Base-by-base conservation (phyloP, 169 alveolate species). In the Eimeria maxima region DNA sequence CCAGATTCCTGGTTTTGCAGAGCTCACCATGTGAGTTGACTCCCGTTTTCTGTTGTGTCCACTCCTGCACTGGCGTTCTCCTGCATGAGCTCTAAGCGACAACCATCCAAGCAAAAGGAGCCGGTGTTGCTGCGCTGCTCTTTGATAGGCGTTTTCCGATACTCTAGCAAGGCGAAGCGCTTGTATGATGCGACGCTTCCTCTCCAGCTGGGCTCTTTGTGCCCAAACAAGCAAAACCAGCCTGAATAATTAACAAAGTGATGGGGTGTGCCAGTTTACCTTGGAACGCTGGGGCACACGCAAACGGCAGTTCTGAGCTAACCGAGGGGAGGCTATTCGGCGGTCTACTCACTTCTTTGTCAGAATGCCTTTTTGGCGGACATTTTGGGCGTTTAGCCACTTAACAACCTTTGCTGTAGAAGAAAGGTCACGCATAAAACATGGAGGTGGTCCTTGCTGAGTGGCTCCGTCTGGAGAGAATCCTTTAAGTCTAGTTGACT, bases 321-420 rank as follows among this genome's bases (percentile, higher is more conserved):
- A 74, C 57, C 55, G 33, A 74, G 53, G 6, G 60, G 55, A 4
- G 38, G 8, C 20, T 10, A 42, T 24, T 42, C 42, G 38, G 55
- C 65, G 65, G 87, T 81, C 74, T 44, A 57, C 74, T 60, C 80
- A 86, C 93, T 24, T 86, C 42, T 57, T 45, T 45, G 78, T 86
- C 13, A 86, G 60, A 7, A 33, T n/a, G 60, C 29, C 78, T 38
- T 55, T n/a, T n/a, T 50, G 93, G 27, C 93, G 76, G 5, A 45
- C 44, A 45, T 80, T 44, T 0, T 44, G 80, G 47, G 63, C 93
- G 33, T 5, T 29, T 33, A 86, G 22, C 93, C 93, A 86, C 63
- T 60, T 60, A 69, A 86, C 55, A 27, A 45, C 93, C 57, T 60
- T 86, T 42, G 57, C 47, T 60, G 29, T 55, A 24, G 27, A 86